Conservation (phyloP, 306 rosid species). For the Vachellia pachyceras region DNA sequence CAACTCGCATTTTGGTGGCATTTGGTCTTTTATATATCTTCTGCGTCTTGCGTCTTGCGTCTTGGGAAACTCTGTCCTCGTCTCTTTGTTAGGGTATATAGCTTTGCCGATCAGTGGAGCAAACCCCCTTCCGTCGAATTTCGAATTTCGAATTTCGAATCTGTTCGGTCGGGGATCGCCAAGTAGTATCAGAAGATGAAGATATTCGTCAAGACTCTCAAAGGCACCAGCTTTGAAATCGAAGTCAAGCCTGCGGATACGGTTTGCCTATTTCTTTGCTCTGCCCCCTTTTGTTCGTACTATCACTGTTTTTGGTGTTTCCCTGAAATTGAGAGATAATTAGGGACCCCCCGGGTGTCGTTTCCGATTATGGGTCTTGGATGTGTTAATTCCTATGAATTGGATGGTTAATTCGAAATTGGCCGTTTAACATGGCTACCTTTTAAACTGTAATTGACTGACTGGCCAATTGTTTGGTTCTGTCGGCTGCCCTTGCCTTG, state of each 20-base stretch:
- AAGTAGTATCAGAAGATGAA: slow-evolving; percentile 60
- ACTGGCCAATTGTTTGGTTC: background rate
- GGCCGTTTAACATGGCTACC: background rate
- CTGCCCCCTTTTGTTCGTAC: background rate
- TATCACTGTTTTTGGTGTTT: background rate
- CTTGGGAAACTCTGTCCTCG: slow-evolving; percentile 38
- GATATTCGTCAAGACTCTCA: slow-evolving; percentile 88
- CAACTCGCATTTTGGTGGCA: slow-evolving; percentile 38
- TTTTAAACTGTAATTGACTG: slow-evolving; percentile 3
- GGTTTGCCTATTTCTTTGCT: slow-evolving; percentile 47
- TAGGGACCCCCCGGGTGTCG: slow-evolving; percentile 45
- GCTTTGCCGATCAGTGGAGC: slow-evolving; percentile 47
- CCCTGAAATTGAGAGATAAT: slow-evolving; percentile 28
- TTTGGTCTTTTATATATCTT: slow-evolving; percentile 6
- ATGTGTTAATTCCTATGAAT: slow-evolving; percentile 24
- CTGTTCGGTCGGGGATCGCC: slow-evolving; percentile 45
- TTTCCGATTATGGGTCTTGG: background rate
- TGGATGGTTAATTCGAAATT: slow-evolving; percentile 25
- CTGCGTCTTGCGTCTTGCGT: slow-evolving; percentile 29
- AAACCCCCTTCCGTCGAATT: slow-evolving; percentile 38
- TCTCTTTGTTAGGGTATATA: slow-evolving; percentile 38
- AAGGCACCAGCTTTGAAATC: slow-evolving; percentile 88
- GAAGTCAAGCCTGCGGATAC: slow-evolving; percentile 74
- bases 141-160: no score
- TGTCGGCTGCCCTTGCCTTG: background rate